phyloP scores from a whole-genome alignment of 352 stramenopile species.

The Pythium biforme region DNA sequence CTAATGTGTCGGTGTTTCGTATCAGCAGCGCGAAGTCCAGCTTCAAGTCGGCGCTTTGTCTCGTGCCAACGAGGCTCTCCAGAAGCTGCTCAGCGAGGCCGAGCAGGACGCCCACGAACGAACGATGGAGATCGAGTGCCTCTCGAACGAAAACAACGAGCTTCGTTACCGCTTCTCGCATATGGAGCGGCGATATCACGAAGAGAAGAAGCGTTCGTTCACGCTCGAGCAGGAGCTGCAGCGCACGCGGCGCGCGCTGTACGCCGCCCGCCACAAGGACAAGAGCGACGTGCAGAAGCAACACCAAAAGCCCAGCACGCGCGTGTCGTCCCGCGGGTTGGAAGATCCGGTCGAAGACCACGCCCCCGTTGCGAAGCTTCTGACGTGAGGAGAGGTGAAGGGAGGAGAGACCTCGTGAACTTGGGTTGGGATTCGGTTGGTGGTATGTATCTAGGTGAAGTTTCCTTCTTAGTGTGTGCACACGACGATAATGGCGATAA shows the following conservation, averaged over 20 bases:
- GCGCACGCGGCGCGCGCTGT: constrained; percentile 32
- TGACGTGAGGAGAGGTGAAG: not conserved
- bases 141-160: constrained; percentile 79
- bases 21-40: constrained; percentile 49
- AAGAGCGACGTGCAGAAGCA: constrained; percentile 17
- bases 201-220: constrained; percentile 62
- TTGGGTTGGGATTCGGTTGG: constrained; percentile 1
- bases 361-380: constrained; percentile 1
- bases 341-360: constrained; percentile 14
- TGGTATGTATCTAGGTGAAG: constrained; percentile 14
- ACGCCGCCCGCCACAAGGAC: constrained; percentile 23
- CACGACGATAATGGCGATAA: constrained; percentile 67
- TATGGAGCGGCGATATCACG: constrained; percentile 66
- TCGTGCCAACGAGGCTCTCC: constrained; percentile 62
- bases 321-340: constrained; percentile 5
- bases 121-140: constrained; percentile 64
- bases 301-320: constrained; percentile 21
- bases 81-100: constrained; percentile 53
- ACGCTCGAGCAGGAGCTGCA: constrained; percentile 66
- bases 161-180: constrained; percentile 57
- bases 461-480: constrained; percentile 40
- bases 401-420: not conserved
- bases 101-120: constrained; percentile 64
- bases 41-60: constrained; percentile 57
- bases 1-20: not conserved